Evolutionary conservation across 2,329 filamentous ascomycete genomes (phyloP), one percentile per base, ranked within the genome.

Genomic region (Pseudogymnoascus sp.): DNA sequence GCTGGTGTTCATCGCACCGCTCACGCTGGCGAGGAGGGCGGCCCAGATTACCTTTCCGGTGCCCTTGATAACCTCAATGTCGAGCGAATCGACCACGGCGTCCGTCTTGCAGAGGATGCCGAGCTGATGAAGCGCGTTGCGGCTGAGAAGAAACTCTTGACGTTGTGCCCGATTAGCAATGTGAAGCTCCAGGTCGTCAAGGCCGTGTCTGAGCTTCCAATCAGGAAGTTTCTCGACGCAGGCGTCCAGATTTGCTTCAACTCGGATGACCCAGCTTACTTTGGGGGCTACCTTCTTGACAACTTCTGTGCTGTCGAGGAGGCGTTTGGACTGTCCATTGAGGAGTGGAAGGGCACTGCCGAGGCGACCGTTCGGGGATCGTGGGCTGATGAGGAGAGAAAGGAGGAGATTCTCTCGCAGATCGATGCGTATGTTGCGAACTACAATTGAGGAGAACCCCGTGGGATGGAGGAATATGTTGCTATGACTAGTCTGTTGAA

Each of bases 231-330:
- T 21, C 73, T 76, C 64, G 76, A 80, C 36, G 73, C 71, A 5
- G 79, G 78, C 0, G 74, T 81, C n/a, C 76, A 76, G 51, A 73
- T 81, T 59, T 77, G 76, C 60, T 77, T 81, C 64, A 78, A 78
- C 63, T 79, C 77, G 62, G 79, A 81, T 67, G 79, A 81, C 65
- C 79, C 79, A 11, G 77, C 78, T 2, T 79, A 80, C 62, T 92
- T 93, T 76, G 87, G 88, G 2, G 86, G 84, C 0, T 91, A 91
- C 73, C 83, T 92, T 62, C 76, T 89, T 61, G 87, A 89, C 69
- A 91, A 91, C 68, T 92, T 88, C 75, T 87, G 84, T 69, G 86
- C 86, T 1, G 86, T 93, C 31, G 88, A 93, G 73, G 86, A 90
- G 45, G 84, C 86, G 0, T 91, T 91, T 73, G 72, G 76, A 3